phyloP scores from a whole-genome alignment of 805 yeast species.

The Brettanomyces anomalus region DNA sequence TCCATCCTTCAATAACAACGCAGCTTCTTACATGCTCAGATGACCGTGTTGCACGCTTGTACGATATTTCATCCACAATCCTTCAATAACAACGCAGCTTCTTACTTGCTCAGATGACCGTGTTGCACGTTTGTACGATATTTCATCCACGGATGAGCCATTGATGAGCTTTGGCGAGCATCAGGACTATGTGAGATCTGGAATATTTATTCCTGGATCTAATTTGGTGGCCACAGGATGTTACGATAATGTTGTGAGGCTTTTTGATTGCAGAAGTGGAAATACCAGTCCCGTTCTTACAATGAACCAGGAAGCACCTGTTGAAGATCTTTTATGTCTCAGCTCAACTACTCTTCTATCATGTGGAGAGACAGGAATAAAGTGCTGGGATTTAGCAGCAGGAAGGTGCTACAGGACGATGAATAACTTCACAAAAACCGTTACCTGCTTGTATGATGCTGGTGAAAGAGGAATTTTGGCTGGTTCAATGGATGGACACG shows the following conservation, averaged over 20 bases:
- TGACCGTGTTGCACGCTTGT: slow-evolving; percentile 77
- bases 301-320: slow-evolving; percentile 70
- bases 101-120: slow-evolving; percentile 90
- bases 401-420: slow-evolving; percentile 63
- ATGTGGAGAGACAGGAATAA: slow-evolving; percentile 72
- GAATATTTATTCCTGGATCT: slow-evolving; percentile 57
- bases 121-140: slow-evolving; percentile 79
- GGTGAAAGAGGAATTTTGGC: slow-evolving; percentile 78
- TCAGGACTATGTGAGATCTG: slow-evolving; percentile 81
- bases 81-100: slow-evolving; percentile 60
- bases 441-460: slow-evolving; percentile 70
- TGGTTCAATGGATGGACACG: slow-evolving; percentile 96
- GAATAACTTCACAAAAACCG: slow-evolving; percentile 87
- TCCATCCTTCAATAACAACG: slow-evolving; percentile 70
- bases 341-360: slow-evolving; percentile 69
- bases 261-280: slow-evolving; percentile 68
- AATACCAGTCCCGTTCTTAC: slow-evolving; percentile 45
- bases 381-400: slow-evolving; percentile 87
- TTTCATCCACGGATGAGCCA: slow-evolving; percentile 70
- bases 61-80: slow-evolving; percentile 82
- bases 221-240: slow-evolving; percentile 87
- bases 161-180: slow-evolving; percentile 62
- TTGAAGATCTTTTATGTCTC: slow-evolving; percentile 74
- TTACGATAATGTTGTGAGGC: slow-evolving; percentile 78
- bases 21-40: slow-evolving; percentile 66